Base-by-base conservation (phyloP, 2,329 filamentous ascomycete genomes). In the Onygena corvina region DNA sequence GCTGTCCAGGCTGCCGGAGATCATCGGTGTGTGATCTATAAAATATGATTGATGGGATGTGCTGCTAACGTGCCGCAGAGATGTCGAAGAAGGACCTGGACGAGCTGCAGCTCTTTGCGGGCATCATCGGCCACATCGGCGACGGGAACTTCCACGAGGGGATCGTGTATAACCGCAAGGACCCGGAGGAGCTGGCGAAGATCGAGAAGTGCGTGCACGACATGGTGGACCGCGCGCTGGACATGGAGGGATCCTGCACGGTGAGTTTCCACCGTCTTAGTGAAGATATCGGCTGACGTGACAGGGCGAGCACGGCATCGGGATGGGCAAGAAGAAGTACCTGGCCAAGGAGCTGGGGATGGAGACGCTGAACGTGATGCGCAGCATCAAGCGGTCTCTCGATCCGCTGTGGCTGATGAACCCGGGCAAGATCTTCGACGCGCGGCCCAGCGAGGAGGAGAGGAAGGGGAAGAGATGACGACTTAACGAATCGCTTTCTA, bases 121-220 rank as follows among this genome's bases (percentile, higher is more conserved):
- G 84, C 59, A 85, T 94, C 23, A 71, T 95, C 3, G 89, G 89
- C 2, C 89, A 95, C 61, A 83, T 95, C 50, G 89, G 89, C 9
- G 89, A 94, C 61, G 89, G 89, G 31, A 95, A 95, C 66, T 95
- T 95, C 70, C 89, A 95, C 64, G 83, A 89, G 63, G 86, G 83
- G 61, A 92, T 95, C 67, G 83, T 95, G 68, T 95, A 94, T 64
- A 79, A 92, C 66, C 76, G 77, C 21, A 75, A 72, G 20, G 73
- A 88, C 49, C 74, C 77, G 2, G 78, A 73, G 21, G 84, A 94
- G 66, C 76, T 76, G 50, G 81, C 76, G 35, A 84, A 83, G 56
- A 86, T 92, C 1, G 85, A 92, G 62, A 76, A 74, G 49, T 87
- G 86, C 55, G 86, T 95, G 42, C 81, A 89, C 61, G 83, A 87